These are phyloP conservation scores for Pulchroboletus neoregius DNA, from an alignment of 1,284 basidiomycete genomes.

Conservation along the genomic window DNA sequence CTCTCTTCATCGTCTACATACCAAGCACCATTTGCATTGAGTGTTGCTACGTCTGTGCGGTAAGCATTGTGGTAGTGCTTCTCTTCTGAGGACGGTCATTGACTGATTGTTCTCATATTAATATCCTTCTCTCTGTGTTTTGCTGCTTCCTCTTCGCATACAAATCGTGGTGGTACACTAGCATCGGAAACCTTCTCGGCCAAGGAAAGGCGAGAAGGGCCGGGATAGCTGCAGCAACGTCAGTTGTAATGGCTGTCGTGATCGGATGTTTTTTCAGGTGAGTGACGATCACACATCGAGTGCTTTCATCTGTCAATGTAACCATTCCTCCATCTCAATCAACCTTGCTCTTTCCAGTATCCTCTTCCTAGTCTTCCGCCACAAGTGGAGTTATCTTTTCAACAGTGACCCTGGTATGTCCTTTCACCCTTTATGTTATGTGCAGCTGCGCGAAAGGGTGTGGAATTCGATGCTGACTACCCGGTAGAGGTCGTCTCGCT, in stretches of 20 bases:
- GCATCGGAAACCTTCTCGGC: conserved; percentile 81
- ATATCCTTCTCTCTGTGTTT: not conserved
- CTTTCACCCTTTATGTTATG: not conserved
- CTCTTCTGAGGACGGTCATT: not conserved
- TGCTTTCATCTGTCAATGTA: not conserved
- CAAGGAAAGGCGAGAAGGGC: conserved; percentile 69
- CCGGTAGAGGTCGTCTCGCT: conserved; percentile 54
- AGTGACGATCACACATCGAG: not conserved
- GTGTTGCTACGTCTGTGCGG: conserved; percentile 83
- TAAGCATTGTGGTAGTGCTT: conserved; percentile 33
- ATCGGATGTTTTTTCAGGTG: conserved; percentile 65
- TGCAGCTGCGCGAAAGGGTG: not conserved
- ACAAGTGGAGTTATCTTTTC: conserved; percentile 79
- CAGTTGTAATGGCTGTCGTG: conserved; percentile 58
- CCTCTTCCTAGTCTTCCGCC: conserved; percentile 70
- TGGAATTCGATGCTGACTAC: conserved; percentile 6
- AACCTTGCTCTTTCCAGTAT: conserved; percentile 38
- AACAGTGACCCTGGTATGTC: conserved; percentile 70
- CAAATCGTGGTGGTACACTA: conserved; percentile 23
- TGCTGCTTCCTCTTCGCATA: not conserved
- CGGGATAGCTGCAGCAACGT: conserved; percentile 55
- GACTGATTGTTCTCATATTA: not conserved
- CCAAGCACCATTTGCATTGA: conserved; percentile 81
- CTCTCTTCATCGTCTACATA: conserved; percentile 75
- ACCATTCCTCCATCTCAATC: not conserved